Percentiles rank a stretch among this genome's conserved stretches.
phyloP scores from a whole-genome alignment of 1,284 basidiomycete genomes.

The Leccinum huronense region DNA sequence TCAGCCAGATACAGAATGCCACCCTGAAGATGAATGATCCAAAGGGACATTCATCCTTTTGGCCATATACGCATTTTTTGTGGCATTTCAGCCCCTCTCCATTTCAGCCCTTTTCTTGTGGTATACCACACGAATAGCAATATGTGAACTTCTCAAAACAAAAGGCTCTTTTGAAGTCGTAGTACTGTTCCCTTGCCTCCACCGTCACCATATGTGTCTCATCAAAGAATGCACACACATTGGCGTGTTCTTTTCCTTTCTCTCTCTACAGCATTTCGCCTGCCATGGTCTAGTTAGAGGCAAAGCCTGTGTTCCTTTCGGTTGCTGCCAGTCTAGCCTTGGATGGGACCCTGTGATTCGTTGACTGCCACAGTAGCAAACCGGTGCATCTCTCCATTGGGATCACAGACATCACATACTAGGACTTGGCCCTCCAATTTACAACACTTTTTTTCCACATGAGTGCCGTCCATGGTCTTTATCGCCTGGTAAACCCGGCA shows the following conservation, averaged over 20 bases:
- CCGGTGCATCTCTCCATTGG: not conserved
- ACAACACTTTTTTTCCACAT: not conserved
- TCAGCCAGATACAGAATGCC: not conserved
- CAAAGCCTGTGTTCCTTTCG: not conserved
- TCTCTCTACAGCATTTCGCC: not conserved
- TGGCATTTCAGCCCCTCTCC: slow-evolving; percentile 13
- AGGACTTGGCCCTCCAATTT: not conserved
- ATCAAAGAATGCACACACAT: not conserved
- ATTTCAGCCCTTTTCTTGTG: slow-evolving; percentile 9
- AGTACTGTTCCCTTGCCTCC: not conserved
- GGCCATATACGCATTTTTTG: too few relatives aligned
- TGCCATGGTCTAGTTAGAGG: not conserved
- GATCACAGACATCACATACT: not conserved
- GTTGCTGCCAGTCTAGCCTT: too few relatives aligned
- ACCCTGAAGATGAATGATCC: slow-evolving; percentile 4
- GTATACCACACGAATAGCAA: slow-evolving; percentile 14
- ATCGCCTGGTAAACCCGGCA: not conserved
- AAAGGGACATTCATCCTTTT: not conserved
- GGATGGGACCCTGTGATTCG: not conserved
- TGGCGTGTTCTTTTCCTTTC: not conserved
- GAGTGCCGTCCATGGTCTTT: not conserved
- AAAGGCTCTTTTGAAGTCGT: slow-evolving; percentile 6
- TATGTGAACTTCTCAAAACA: not conserved
- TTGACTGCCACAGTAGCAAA: not conserved
- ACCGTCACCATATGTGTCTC: not conserved